Evolutionary conservation across 164 flowering plant species (phyloP).

Genomic region (Sextonia rubra): DNA sequence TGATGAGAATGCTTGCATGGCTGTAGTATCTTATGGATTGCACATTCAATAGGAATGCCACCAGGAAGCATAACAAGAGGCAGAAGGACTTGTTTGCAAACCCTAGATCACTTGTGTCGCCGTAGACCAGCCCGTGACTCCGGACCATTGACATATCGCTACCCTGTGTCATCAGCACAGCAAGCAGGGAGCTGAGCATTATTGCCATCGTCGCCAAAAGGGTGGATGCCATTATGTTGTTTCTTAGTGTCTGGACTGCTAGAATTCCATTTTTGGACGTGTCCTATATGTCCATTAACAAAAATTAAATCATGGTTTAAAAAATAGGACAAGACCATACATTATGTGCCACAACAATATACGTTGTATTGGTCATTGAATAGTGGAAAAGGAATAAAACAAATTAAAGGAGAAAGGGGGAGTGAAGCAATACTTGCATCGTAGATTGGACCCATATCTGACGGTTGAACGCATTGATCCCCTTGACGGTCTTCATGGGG

Average conservation of each 20-base stretch:
- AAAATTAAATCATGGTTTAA: background rate
- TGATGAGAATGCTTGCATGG: constrained; percentile 86
- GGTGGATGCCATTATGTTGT: constrained; percentile 98
- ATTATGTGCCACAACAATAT: background rate
- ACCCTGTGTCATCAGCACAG: constrained; percentile 52
- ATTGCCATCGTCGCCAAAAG: constrained; percentile 74
- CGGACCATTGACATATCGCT: background rate
- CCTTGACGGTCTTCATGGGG: constrained; percentile 61
- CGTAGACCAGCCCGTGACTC: constrained; percentile 20
- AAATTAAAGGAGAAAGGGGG: background rate
- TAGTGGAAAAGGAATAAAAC: background rate
- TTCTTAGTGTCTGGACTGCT: constrained; percentile 77
- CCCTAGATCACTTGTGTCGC: constrained; percentile 44
- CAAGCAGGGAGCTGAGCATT: constrained; percentile 72
- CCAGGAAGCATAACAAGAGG: constrained; percentile 62
- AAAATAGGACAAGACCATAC: background rate
- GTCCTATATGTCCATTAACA: constrained; percentile 37
- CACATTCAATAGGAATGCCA: constrained; percentile 66
- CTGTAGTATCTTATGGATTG: constrained; percentile 84
- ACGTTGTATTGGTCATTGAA: background rate
- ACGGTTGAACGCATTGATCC: constrained; percentile 69
- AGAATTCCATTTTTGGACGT: constrained; percentile 59
- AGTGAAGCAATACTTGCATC: constrained; percentile 64
- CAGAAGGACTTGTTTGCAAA: constrained; percentile 66
- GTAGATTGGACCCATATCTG: constrained; percentile 68